Evolutionary conservation across 495 filamentous ascomycete genomes (phyloP), one percentile per base, ranked within the genome.

Genomic region (Sordaria brevicollis): DNA sequence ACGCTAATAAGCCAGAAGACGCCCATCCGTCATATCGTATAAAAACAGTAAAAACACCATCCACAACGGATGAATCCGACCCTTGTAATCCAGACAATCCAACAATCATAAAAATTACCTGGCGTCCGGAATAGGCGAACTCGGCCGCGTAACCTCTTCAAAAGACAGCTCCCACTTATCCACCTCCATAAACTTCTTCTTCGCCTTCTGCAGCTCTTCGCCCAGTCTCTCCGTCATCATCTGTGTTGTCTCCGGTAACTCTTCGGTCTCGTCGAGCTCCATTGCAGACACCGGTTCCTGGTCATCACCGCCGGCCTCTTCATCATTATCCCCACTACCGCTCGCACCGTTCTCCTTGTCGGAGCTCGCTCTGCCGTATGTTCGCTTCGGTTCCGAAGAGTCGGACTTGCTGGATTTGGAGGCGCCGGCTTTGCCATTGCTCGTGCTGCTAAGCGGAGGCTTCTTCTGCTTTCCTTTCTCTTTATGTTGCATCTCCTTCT

Each of bases 151-250:
- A 34, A 81, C 78, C 70, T 81, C 81, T 74, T 85, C 83, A 69
- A 82, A 85, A 37, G 80, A 79, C 34, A 85, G 72, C 71, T 84
- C 78, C 81, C 81, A 85, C 76, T 79, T 74, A 66, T 85, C 83
- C 34, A 85, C 83, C 73, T 84, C 83, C 73, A 83, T 79, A 35
- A 85, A 85, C 76, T 84, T 84, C 72, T 81, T 79, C n/a, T 71
- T 74, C 34, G 82, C 83, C 21, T 77, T 75, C 71, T 81, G 78
- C 54, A 85, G 73, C 79, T 85, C 83, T 67, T 81, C 79, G 9
- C 75, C 69, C 17, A 79, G 54, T 66, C 80, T 66, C 54, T 71
- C 75, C 68, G 72, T 71, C 71, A 78, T 80, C 71, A 73, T 70
- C 74, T 68, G 68, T 35, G 68, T 78, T 37, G 74, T 75, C 25